Base-by-base conservation (phyloP, 805 yeast genomes). In the Saturnispora mendoncae region DNA sequence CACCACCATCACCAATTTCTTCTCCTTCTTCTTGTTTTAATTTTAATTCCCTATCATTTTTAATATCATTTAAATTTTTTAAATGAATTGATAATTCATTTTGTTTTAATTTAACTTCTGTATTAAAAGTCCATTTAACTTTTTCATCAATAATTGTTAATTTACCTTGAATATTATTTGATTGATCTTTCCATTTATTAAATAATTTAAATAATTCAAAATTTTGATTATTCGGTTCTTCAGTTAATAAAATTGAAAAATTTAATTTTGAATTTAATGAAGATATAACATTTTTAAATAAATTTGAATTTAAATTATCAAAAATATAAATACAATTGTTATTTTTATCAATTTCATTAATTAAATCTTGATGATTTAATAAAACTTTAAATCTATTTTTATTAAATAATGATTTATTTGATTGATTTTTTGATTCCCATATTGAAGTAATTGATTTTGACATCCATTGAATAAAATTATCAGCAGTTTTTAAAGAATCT, bases 401-500 rank as follows among this genome's bases (percentile, higher is more conserved):
- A 50, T 84, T 94, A 55, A 90, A 88, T 1, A 97, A 95, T 2
- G 81, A 72, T 41, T 72, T 73, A 41, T 79, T 79, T 9, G 36
- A 32, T 38, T 41, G 46, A 40, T 78, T 80, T 46, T 74, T 70
- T 6, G 71, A 65, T 53, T 86, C 95, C 90, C 95, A 87, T 35
- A 78, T 82, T 51, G 83, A 81, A 20, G 84, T 73, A n/a, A 87
- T 71, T n/a, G 80, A 71, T 0, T 90, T 74, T 0, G 94, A 78
- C 87, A 92, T 82, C 97, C 97, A 92, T 64, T 92, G 98, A 23
- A 90, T 63, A 80, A 92, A 83, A 42, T 87, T 82, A 12, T 85
- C 75, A 0, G 97, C 95, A 55, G 83, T 85, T 20, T 81, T 72
- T 43, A 92, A 60, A 4, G 81, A 71, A 53, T 90, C 78, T 3